Evolutionary conservation across 1,284 basidiomycete species (phyloP), one percentile per base, ranked within the genome.

Genomic region (Pseudozyma flocculosa): DNA sequence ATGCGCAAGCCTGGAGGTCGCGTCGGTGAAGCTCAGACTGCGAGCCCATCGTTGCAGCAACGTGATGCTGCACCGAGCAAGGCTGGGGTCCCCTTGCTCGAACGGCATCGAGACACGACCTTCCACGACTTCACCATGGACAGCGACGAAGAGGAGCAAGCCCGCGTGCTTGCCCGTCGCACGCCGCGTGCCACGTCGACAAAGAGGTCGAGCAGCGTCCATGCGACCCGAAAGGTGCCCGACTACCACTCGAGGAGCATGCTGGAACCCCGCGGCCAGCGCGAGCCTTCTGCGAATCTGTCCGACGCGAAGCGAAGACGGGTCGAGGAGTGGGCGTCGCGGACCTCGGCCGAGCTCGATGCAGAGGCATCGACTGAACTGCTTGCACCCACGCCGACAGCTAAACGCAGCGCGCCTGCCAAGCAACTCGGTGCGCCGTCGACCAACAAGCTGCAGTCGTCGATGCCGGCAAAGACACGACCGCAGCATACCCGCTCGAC

Each of bases 41-140:
- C n/a, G n/a, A n/a, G n/a, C n/a, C n/a, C n/a, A n/a, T n/a, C n/a
- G n/a, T n/a, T n/a, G n/a, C n/a, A n/a, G n/a, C n/a, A n/a, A n/a
- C n/a, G n/a, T n/a, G n/a, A n/a, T n/a, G n/a, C n/a, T n/a, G 36
- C 7, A 37, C 17, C 36, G 36, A 9, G 36, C 17, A 37, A 37
- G 15, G 54, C 48, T 1, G 62, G 62, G 7, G 51, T 52, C 4
- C 54, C 62, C 14, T 40, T 65, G 32, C 45, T 57, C 3, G 43
- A 47, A 19, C 54, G 53, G 41, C 62, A 65, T 26, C 48, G 62
- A 15, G 46, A 54, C 26, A 50, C 62, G 5, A 17, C 45, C 9
- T 65, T 65, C 47, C 53, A 54, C 30, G 62, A 65, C 44, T 61
- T 65, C 21, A 61, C 58, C 24, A 52, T 65, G 19, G 54, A 61